phyloP scores from a whole-genome alignment of 2,329 filamentous ascomycete genomes.

The Fonsecaea erecta region DNA sequence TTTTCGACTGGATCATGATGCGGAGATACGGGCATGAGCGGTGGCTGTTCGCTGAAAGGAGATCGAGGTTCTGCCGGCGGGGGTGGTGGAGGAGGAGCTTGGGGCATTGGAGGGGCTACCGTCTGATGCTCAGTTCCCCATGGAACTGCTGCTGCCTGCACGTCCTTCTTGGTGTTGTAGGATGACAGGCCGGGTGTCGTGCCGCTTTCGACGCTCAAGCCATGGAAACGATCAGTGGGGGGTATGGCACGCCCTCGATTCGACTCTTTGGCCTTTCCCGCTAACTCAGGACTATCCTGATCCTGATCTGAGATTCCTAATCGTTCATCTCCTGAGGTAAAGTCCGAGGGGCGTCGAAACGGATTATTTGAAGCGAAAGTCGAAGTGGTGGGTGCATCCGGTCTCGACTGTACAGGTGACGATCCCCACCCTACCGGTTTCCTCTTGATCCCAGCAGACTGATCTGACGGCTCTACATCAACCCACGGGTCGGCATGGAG shows the following conservation, averaged over 20 bases:
- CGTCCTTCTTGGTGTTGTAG: slow-evolving; percentile 6
- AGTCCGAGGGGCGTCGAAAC: slow-evolving; percentile 32
- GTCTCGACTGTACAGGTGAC: slow-evolving; percentile 13
- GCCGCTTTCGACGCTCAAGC: slow-evolving; percentile 9
- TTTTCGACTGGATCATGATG: slow-evolving; percentile 26
- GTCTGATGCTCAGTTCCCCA: slow-evolving; percentile 16
- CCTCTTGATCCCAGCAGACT: slow-evolving; percentile 32
- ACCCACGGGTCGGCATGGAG: slow-evolving; percentile 26
- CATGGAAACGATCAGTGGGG: slow-evolving; percentile 13
- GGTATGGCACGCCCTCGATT: slow-evolving; percentile 15
- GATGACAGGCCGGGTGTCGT: slow-evolving; percentile 5
- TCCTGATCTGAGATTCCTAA: slow-evolving; percentile 14
- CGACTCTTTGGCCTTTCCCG: slow-evolving; percentile 25
- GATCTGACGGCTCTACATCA: slow-evolving; percentile 22
- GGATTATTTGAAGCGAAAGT: slow-evolving; percentile 38
- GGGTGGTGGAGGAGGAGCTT: slow-evolving; percentile 32
- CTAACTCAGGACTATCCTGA: not conserved
- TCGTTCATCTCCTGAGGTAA: slow-evolving; percentile 1
- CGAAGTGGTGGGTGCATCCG: not conserved
- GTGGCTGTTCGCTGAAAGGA: slow-evolving; percentile 30
- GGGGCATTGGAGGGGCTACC: slow-evolving; percentile 26
- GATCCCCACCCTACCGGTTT: slow-evolving; percentile 29
- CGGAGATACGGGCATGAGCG: slow-evolving; percentile 27
- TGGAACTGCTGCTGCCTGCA: slow-evolving; percentile 10
- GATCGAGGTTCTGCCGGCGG: slow-evolving; percentile 26